A percentile compares a stretch with the other conserved stretches of the same genome.
Conservation (phyloP, 306 rosid species). For the Dalbergia cultrata region DNA sequence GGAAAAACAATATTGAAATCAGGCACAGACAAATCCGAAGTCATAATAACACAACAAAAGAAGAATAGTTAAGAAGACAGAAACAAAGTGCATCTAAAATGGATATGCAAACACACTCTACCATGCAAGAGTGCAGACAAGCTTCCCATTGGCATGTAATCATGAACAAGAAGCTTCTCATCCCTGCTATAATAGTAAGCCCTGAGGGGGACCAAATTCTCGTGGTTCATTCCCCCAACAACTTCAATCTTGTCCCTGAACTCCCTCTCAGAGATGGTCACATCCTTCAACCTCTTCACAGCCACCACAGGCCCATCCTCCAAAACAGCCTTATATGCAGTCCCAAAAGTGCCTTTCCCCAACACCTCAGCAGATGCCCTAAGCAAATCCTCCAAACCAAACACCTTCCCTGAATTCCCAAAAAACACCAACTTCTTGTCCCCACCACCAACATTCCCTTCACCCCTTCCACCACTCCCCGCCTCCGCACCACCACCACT, state of each 20-base stretch:
- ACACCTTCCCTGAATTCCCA: constrained; percentile 57
- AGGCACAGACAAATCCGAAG: constrained; percentile 22
- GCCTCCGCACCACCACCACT: constrained; percentile 42
- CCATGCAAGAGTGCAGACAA: constrained; percentile 81
- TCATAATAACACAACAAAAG: not conserved
- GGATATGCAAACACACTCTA: constrained; percentile 26
- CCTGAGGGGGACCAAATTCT: constrained; percentile 73
- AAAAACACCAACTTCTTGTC: constrained; percentile 67
- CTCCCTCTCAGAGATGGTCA: constrained; percentile 62
- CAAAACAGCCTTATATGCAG: constrained; percentile 71
- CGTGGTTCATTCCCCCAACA: constrained; percentile 72
- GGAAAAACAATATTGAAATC: constrained; percentile 10
- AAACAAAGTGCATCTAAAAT: constrained; percentile 10
- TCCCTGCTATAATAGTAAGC: constrained; percentile 75
- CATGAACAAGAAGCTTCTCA: constrained; percentile 79
- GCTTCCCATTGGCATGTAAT: constrained; percentile 78
- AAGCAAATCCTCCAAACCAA: constrained; percentile 74
- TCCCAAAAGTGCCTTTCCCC: constrained; percentile 79
- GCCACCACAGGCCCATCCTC: constrained; percentile 69
- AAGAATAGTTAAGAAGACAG: constrained; percentile 1
- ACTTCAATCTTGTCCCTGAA: constrained; percentile 69
- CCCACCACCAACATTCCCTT: constrained; percentile 36
- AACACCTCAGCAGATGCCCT: constrained; percentile 85
- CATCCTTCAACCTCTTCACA: constrained; percentile 76
- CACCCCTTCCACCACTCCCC: constrained; percentile 41